Conservation (phyloP, 192 early-diverging fungal genomes). For the Phlyctochytrium planicorne region DNA sequence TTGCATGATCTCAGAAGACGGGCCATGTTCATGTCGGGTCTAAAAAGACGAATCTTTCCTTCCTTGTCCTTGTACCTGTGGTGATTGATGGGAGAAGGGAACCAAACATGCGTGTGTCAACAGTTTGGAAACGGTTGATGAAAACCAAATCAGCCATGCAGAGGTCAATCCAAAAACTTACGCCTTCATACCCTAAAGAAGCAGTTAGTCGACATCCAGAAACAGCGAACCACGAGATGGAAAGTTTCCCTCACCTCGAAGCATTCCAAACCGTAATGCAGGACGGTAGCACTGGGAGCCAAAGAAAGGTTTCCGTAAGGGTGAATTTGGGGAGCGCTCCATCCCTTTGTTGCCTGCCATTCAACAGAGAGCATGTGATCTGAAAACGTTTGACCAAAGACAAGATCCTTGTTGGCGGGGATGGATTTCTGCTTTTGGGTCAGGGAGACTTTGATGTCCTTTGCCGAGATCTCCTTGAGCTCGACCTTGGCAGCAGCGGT, state of each 20-base stretch:
- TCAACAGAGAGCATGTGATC: conserved; percentile 94
- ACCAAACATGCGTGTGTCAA: no score
- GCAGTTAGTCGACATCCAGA: conserved; percentile 19
- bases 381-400: conserved; percentile 88
- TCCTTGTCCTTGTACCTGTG: conserved; percentile 82
- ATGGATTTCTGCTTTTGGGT: conserved; percentile 35
- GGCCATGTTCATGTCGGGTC: conserved; percentile 98
- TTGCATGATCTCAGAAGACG: conserved; percentile 76
- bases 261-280: conserved; percentile 92
- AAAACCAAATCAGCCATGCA: no score
- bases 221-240: conserved; percentile 53
- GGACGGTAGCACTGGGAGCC: conserved; percentile 83
- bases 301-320: conserved; percentile 81
- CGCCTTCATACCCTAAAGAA: conserved; percentile 13
- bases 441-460: conserved; percentile 1
- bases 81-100: no score
- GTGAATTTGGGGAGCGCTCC: conserved; percentile 81
- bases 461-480: conserved; percentile 10
- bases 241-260: conserved; percentile 62
- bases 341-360: conserved; percentile 73
- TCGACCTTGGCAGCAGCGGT: no score
- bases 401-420: conserved; percentile 56
- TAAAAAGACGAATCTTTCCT: conserved; percentile 86
- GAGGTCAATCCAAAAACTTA: no score
- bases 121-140: no score